Conservation (phyloP, 768 basidiomycete species). For the Lactarius hengduanensis region DNA sequence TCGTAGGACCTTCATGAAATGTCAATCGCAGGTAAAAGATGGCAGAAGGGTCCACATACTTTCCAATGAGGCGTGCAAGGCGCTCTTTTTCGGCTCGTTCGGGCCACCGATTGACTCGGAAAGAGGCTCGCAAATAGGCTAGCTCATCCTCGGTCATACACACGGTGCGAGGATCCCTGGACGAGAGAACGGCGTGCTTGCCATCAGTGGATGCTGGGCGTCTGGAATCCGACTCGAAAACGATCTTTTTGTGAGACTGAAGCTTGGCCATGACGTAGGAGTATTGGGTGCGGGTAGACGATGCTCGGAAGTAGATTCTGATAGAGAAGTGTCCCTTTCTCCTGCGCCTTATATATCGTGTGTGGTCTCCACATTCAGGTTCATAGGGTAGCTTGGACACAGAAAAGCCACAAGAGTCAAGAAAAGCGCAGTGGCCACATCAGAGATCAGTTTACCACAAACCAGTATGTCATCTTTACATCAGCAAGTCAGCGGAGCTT, state of each 20-base stretch:
- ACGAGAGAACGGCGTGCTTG: conserved; percentile 9
- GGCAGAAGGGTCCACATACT: conserved; percentile 6
- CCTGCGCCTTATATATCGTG: conserved; percentile 18
- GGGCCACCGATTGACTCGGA: conserved; percentile 23
- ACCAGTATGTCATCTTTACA: conserved; percentile 14
- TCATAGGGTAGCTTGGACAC: conserved; percentile 21
- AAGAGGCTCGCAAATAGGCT: conserved; percentile 13
- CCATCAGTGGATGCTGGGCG: conserved; percentile 5
- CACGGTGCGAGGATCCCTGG: conserved; percentile 22
- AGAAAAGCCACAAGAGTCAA: conserved; percentile 22
- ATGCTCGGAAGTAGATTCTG: conserved; percentile 1
- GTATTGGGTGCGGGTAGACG: not conserved
- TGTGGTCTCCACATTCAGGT: conserved; percentile 25
- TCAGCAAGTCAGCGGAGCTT: conserved; percentile 2
- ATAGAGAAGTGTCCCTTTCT: not conserved
- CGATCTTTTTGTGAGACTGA: conserved; percentile 22
- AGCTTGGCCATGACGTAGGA: conserved; percentile 18
- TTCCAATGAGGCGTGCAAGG: conserved; percentile 20
- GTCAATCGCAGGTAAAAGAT: not conserved
- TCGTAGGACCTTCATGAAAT: conserved; percentile 15
- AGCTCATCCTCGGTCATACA: conserved; percentile 24
- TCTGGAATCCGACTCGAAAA: conserved; percentile 12
- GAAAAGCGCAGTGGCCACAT: conserved; percentile 19
- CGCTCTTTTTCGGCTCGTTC: conserved; percentile 24
- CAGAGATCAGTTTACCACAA: conserved; percentile 1